These are phyloP conservation scores for Nannochloropsis limnetica DNA, from an alignment of 352 stramenopile genomes.

Conservation along the genomic window DNA sequence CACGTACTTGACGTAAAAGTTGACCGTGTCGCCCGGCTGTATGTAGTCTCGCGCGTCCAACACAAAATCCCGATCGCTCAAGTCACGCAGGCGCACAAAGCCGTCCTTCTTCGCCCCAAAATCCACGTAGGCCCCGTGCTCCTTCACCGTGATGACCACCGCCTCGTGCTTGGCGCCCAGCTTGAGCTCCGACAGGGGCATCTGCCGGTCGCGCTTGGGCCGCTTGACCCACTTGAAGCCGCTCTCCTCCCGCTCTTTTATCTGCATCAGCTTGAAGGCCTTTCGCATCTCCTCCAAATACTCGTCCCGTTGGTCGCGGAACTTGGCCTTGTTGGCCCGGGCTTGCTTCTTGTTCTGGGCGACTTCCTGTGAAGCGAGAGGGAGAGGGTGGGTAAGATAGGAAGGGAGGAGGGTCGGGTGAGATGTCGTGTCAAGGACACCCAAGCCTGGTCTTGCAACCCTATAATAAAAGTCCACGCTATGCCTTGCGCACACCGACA, in stretches of 20 bases:
- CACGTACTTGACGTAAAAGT: slow-evolving; percentile 66
- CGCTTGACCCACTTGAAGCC: slow-evolving; percentile 34
- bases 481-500: too few relatives aligned
- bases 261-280: slow-evolving; percentile 33
- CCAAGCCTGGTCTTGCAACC: too few relatives aligned
- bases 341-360: slow-evolving; percentile 35
- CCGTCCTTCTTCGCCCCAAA: slow-evolving; percentile 54
- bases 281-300: slow-evolving; percentile 32
- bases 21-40: slow-evolving; percentile 56
- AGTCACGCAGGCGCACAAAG: slow-evolving; percentile 55
- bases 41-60: slow-evolving; percentile 49
- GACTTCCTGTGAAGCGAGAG: not conserved
- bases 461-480: too few relatives aligned
- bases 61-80: slow-evolving; percentile 49
- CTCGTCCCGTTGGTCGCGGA: slow-evolving; percentile 14
- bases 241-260: slow-evolving; percentile 31
- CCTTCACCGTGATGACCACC: slow-evolving; percentile 50
- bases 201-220: slow-evolving; percentile 10
- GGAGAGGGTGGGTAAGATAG: not conserved
- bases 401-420: not conserved
- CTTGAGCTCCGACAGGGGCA: slow-evolving; percentile 53
- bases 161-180: slow-evolving; percentile 57
- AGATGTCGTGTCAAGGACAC: not conserved
- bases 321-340: slow-evolving; percentile 21
- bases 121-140: slow-evolving; percentile 49